These are phyloP conservation scores for Peterozyma xylosa DNA, from an alignment of 805 yeast species.

Conservation along the genomic window DNA sequence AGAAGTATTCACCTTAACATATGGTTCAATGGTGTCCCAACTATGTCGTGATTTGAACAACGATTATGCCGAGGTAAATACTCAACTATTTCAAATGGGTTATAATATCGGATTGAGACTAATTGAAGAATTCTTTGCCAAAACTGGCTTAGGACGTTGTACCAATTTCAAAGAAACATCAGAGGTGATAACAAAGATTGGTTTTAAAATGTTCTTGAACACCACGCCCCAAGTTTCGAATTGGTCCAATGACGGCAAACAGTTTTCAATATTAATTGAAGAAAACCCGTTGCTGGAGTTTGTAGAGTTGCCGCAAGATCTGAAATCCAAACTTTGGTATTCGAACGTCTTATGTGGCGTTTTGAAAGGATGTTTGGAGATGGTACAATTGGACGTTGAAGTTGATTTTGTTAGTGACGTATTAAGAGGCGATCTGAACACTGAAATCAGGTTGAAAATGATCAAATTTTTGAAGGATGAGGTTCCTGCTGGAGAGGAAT, in stretches of 20 bases:
- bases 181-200: constrained; percentile 77
- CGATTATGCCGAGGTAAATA: constrained; percentile 73
- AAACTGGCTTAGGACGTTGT: constrained; percentile 82
- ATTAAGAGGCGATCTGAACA: constrained; percentile 72
- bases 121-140: constrained; percentile 88
- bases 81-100: constrained; percentile 87
- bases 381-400: constrained; percentile 93
- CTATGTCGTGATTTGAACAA: constrained; percentile 74
- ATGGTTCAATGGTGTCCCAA: constrained; percentile 91
- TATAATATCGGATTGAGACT: constrained; percentile 87
- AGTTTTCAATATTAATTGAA: constrained; percentile 62
- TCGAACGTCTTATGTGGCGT: constrained; percentile 88
- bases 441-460: constrained; percentile 72
- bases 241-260: constrained; percentile 71
- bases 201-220: constrained; percentile 85
- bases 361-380: constrained; percentile 82
- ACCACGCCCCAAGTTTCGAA: constrained; percentile 67
- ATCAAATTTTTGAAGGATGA: constrained; percentile 79
- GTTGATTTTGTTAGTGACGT: constrained; percentile 73
- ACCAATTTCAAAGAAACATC: constrained; percentile 75
- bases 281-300: constrained; percentile 94
- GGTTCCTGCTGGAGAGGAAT: constrained; percentile 93
- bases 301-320: constrained; percentile 87
- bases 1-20: constrained; percentile 89
- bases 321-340: constrained; percentile 78